Base-by-base conservation (phyloP, 768 basidiomycete species). In the Porpolomopsis calyptriformis region DNA sequence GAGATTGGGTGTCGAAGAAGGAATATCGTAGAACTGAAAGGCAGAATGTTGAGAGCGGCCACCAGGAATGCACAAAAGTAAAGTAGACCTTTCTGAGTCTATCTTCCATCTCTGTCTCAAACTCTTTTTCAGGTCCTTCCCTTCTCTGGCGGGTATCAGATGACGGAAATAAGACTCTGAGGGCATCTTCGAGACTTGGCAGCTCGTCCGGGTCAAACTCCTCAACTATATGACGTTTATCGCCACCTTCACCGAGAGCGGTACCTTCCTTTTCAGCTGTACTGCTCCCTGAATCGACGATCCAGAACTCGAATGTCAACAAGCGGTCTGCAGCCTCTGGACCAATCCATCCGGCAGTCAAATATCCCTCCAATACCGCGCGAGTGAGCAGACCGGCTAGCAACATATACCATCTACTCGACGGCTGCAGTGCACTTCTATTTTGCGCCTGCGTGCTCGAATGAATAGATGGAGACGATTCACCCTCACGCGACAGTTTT, bases 361-460 rank as follows among this genome's bases (percentile, higher is more conserved):
- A 69, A 57, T 91, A 92, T 0, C 89, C 89, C 56, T 93, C 87
- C 43, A 92, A 63, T 16, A 80, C 83, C 0, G 86, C 86, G n/a
- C 88, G 76, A 4, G 87, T 87, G 23, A 89, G 67, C 19, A 93
- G 65, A 1, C 84, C 80, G 0, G 77, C 76, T 12, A 90, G 69
- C 10, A 93, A 70, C 63, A 82, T 71, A 60, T 89, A 92, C 89
- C 89, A 92, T 52, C 80, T 78, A 20, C 74, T 65, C 22, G 85
- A 81, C 0, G 88, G 88, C 2, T 71, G 68, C 26, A 85, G 60
- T 0, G 82, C 79, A n/a, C 63, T 55, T 48, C 66, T 58, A 4
- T 60, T 60, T 33, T 60, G 63, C 27, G 51, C 29, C 34, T 45
- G 49, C 2, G 38, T n/a, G 19, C 14, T 22, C 25, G 52, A 37